Evolutionary conservation across 495 filamentous ascomycete genomes (phyloP).

Genomic region (Poronia punctata): DNA sequence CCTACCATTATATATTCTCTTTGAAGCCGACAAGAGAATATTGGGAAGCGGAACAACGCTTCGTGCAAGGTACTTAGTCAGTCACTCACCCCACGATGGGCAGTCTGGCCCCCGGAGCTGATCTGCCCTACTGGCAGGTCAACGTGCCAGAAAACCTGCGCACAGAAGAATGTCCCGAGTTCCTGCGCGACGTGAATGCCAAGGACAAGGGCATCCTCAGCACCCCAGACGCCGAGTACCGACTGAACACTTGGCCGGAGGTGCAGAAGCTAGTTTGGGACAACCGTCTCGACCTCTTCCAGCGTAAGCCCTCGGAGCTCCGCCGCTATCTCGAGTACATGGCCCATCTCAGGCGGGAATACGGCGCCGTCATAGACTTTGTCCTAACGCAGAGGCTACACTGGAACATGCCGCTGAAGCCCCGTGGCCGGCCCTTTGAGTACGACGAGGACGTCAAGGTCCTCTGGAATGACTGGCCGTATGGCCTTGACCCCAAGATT

Average conservation of each 20-base stretch:
- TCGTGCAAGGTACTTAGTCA: no score
- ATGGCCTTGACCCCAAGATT: conserved; percentile 67
- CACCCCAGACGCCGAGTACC: conserved; percentile 56
- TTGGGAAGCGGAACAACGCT: no score
- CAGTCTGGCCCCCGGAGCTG: conserved; percentile 6
- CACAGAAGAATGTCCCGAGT: conserved; percentile 60
- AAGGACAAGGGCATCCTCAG: conserved; percentile 57
- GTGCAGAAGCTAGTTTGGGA: conserved; percentile 53
- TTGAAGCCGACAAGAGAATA: no score
- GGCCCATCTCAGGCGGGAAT: conserved; percentile 50
- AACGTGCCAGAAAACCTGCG: conserved; percentile 60
- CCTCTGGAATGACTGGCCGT: conserved; percentile 86
- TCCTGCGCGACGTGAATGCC: conserved; percentile 47
- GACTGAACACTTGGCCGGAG: conserved; percentile 52
- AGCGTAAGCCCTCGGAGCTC: conserved; percentile 65
- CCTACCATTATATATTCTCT: no score
- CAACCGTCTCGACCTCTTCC: conserved; percentile 68
- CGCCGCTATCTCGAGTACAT: conserved; percentile 64
- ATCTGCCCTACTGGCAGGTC: conserved; percentile 69
- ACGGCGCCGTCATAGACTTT: conserved; percentile 70
- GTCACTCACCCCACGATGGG: no score
- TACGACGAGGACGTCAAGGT: conserved; percentile 61
- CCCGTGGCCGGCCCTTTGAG: conserved; percentile 36
- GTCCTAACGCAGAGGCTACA: conserved; percentile 56
- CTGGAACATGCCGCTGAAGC: conserved; percentile 45